Evolutionary conservation across 2,329 filamentous ascomycete genomes (phyloP).

Genomic region (Claviceps citrina): DNA sequence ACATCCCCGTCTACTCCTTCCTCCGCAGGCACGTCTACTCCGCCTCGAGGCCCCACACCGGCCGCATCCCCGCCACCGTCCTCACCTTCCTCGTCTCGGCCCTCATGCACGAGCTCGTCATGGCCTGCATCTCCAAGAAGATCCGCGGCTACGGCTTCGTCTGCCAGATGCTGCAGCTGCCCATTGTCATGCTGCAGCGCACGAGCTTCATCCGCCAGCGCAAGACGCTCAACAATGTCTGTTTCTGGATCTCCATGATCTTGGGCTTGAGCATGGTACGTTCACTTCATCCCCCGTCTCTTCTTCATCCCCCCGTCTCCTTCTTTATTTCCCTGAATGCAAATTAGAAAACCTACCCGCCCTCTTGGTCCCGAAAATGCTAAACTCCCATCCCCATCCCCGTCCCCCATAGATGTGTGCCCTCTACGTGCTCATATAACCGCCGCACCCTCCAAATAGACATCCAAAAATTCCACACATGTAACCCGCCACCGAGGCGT

Average conservation of each 20-base stretch:
- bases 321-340: too few relatives aligned
- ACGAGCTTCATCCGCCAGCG: slow-evolving; percentile 59
- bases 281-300: slow-evolving; percentile 7
- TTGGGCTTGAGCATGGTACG: slow-evolving; percentile 65
- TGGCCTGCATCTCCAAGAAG: slow-evolving; percentile 97
- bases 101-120: slow-evolving; percentile 82
- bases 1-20: slow-evolving; percentile 93
- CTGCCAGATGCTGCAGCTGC: slow-evolving; percentile 92
- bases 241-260: slow-evolving; percentile 89
- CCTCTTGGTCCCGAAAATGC: too few relatives aligned
- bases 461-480: too few relatives aligned
- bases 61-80: slow-evolving; percentile 60
- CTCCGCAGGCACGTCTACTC: slow-evolving; percentile 88
- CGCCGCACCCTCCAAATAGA: too few relatives aligned
- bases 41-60: slow-evolving; percentile 62
- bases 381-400: too few relatives aligned
- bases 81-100: slow-evolving; percentile 88
- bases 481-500: too few relatives aligned
- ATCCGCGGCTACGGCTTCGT: slow-evolving; percentile 84
- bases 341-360: too few relatives aligned
- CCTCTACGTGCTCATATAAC: slow-evolving; percentile 34
- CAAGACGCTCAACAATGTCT: slow-evolving; percentile 71
- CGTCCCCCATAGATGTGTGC: slow-evolving; percentile 40
- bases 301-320: neutral
- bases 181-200: slow-evolving; percentile 82